Conservation (phyloP, 768 basidiomycete genomes). For the Sutorius australiensis region DNA sequence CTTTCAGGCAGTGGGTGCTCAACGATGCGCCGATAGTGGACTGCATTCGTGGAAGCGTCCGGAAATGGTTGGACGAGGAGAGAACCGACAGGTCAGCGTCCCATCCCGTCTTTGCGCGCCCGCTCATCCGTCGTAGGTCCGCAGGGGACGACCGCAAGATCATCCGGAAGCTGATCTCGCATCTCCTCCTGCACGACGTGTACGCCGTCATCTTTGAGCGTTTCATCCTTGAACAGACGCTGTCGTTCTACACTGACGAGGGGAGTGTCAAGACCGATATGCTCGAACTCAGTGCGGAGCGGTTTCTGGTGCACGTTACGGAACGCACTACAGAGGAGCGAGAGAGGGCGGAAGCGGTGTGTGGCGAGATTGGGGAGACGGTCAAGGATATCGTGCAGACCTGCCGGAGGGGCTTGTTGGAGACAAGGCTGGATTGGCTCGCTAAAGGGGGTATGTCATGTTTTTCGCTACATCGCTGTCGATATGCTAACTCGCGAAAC, state of each 20-base stretch:
- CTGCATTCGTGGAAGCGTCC: constrained; percentile 43
- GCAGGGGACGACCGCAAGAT: constrained; percentile 37
- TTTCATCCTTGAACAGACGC: constrained; percentile 48
- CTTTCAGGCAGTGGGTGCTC: constrained; percentile 53
- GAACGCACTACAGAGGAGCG: constrained; percentile 53
- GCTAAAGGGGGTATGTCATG: constrained; percentile 34
- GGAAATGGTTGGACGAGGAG: constrained; percentile 53
- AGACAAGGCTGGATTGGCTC: constrained; percentile 41
- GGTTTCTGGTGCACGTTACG: constrained; percentile 51
- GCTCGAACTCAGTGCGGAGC: constrained; percentile 36
- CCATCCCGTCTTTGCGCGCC: background rate
- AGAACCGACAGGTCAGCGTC: constrained; percentile 38
- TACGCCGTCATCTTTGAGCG: constrained; percentile 57
- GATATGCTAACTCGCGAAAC: constrained; percentile 1
- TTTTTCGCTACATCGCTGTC: constrained; percentile 35
- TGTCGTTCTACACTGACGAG: constrained; percentile 52
- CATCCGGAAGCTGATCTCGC: constrained; percentile 50
- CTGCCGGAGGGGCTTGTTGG: constrained; percentile 52
- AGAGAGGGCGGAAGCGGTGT: constrained; percentile 47
- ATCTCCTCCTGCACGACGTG: constrained; percentile 53
- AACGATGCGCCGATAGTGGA: constrained; percentile 41
- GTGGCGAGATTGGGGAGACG: constrained; percentile 44
- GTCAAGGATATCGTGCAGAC: constrained; percentile 49
- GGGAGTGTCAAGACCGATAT: constrained; percentile 37
- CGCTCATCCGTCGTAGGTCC: constrained; percentile 27